Evolutionary conservation across 1,284 basidiomycete genomes (phyloP).

Genomic region (Calocybe gambosa): DNA sequence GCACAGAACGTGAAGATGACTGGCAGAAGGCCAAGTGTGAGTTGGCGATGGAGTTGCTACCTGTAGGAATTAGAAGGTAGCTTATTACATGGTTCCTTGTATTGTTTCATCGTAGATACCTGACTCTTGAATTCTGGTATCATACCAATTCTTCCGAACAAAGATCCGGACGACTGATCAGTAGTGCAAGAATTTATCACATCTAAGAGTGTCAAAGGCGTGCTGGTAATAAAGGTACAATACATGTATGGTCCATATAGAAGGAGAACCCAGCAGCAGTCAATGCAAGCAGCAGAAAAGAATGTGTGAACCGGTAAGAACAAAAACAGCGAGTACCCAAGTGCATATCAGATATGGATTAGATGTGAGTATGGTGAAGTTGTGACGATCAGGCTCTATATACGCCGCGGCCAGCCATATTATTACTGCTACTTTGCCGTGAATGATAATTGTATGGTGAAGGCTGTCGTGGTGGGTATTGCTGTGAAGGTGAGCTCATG

Average conservation of each 20-base stretch:
- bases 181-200: not conserved
- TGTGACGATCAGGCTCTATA: conserved; percentile 25
- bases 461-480: conserved; percentile 19
- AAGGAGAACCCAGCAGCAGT: not conserved
- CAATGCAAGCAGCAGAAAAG: not conserved
- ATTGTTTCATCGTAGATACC: too few relatives aligned
- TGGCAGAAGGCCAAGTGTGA: not conserved
- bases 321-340: conserved; percentile 3
- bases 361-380: not conserved
- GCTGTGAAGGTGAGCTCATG: conserved; percentile 11
- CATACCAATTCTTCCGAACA: too few relatives aligned
- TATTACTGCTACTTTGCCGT: conserved; percentile 24
- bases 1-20: not conserved
- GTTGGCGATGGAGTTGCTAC: not conserved
- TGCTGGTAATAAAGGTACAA: conserved; percentile 11
- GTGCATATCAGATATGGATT: not conserved
- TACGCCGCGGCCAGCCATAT: conserved; percentile 39
- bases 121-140: too few relatives aligned
- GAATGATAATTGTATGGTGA: conserved; percentile 19
- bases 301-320: not conserved
- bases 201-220: not conserved
- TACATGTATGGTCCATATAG: conserved; percentile 8
- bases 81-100: not conserved
- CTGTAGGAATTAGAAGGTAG: not conserved
- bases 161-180: too few relatives aligned